Percentiles rank a stretch among this genome's conserved stretches.
Evolutionary conservation across 2,329 filamentous ascomycete species (phyloP).

Genomic region (Drechmeria coniospora): DNA sequence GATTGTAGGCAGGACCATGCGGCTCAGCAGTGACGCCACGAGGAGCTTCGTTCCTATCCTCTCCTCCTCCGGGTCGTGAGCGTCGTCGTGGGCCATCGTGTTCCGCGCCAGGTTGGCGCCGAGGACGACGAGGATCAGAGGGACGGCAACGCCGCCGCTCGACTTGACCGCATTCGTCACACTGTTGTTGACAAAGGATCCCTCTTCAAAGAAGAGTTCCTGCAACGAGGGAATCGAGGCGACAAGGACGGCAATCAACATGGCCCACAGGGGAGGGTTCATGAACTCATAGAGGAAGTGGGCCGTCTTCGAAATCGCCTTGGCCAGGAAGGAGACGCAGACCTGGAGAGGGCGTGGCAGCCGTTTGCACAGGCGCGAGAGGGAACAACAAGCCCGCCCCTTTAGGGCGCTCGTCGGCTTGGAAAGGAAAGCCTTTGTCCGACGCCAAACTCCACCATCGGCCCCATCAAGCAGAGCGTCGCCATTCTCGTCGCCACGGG

Average conservation of each 20-base stretch:
- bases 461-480: conserved; percentile 17
- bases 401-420: conserved; percentile 11
- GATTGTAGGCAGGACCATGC: conserved; percentile 83
- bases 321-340: conserved; percentile 14
- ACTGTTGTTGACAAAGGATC: conserved; percentile 83
- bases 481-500: conserved; percentile 24
- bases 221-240: conserved; percentile 78
- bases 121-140: conserved; percentile 85
- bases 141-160: conserved; percentile 81
- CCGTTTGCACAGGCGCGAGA: conserved; percentile 15
- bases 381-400: conserved; percentile 8
- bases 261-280: conserved; percentile 96
- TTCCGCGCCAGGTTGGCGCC: conserved; percentile 90
- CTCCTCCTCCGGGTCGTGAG: conserved; percentile 54
- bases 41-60: conserved; percentile 59
- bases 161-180: conserved; percentile 77
- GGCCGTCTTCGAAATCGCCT: conserved; percentile 30
- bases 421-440: conserved; percentile 17
- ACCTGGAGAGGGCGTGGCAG: conserved; percentile 27
- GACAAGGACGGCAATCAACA: conserved; percentile 81
- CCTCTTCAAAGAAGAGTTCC: conserved; percentile 71
- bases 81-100: conserved; percentile 55
- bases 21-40: conserved; percentile 68
- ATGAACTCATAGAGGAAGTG: conserved; percentile 79
- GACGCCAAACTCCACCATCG: conserved; percentile 21